Evolutionary conservation across 179 eudicot species (phyloP).

Genomic region (Silene vulgaris): DNA sequence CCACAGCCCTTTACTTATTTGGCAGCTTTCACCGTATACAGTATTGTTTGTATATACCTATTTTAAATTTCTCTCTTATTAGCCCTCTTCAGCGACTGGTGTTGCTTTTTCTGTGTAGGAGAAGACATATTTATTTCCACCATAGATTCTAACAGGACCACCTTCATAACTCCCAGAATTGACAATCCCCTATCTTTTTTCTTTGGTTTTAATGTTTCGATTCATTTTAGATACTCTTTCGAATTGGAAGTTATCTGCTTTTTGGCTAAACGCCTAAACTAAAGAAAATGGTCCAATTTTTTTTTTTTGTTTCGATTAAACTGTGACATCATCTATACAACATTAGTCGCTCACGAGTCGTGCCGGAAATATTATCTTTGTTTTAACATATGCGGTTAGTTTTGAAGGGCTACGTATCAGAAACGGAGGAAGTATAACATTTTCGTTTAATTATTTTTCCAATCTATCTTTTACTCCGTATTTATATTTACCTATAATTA

Average conservation of each 20-base stretch:
- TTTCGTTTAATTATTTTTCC: not conserved
- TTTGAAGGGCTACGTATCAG: not conserved
- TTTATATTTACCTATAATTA: no score
- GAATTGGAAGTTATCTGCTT: conserved; percentile 16
- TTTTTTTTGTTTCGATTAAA: not conserved
- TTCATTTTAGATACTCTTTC: conserved; percentile 10
- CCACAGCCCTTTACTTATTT: conserved; percentile 1
- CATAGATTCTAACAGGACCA: conserved; percentile 30
- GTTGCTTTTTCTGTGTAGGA: conserved; percentile 7
- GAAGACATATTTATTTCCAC: conserved; percentile 26
- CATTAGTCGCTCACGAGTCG: not conserved
- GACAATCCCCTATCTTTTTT: conserved; percentile 20
- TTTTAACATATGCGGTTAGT: not conserved
- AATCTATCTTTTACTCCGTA: no score
- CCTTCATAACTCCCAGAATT: conserved; percentile 24
- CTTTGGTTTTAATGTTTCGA: conserved; percentile 4
- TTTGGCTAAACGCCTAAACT: not conserved
- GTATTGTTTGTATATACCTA: conserved; percentile 1
- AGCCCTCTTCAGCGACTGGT: conserved; percentile 4
- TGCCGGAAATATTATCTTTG: not conserved
- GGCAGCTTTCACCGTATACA: conserved; percentile 19
- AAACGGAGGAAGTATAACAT: not conserved
- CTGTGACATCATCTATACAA: not conserved
- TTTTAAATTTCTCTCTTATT: not conserved
- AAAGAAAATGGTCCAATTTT: not conserved